Conservation (phyloP, 352 stramenopile genomes). For the Phytopythium ostracodes region DNA sequence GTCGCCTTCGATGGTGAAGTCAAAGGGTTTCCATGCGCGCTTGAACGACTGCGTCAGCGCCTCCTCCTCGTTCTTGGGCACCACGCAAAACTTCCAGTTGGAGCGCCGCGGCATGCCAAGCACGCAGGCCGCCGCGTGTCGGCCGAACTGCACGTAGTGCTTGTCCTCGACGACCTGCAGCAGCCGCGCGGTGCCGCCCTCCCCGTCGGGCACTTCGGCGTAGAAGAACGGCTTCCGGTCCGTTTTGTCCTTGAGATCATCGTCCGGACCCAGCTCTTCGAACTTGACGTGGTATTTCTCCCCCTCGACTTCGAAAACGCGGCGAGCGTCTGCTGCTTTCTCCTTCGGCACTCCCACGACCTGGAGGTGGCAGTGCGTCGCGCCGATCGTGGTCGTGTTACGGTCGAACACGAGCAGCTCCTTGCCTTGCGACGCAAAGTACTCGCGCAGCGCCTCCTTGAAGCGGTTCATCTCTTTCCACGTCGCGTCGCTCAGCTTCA, state of each 20-base stretch:
- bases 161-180: slow-evolving; percentile 68
- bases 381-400: slow-evolving; percentile 67
- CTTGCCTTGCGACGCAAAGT: slow-evolving; percentile 63
- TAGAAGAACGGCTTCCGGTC: slow-evolving; percentile 61
- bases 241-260: slow-evolving; percentile 34
- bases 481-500: slow-evolving; percentile 36
- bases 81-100: slow-evolving; percentile 85
- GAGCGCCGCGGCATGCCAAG: slow-evolving; percentile 57
- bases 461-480: slow-evolving; percentile 64
- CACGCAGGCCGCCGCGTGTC: slow-evolving; percentile 53
- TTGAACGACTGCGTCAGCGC: slow-evolving; percentile 66
- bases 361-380: slow-evolving; percentile 76
- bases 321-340: slow-evolving; percentile 26
- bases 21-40: slow-evolving; percentile 55
- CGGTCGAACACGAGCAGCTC: slow-evolving; percentile 75
- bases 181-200: slow-evolving; percentile 33
- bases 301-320: slow-evolving; percentile 61
- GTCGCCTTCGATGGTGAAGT: slow-evolving; percentile 58
- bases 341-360: slow-evolving; percentile 56
- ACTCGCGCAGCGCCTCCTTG: slow-evolving; percentile 49
- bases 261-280: slow-evolving; percentile 32
- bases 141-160: slow-evolving; percentile 84
- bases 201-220: slow-evolving; percentile 46
- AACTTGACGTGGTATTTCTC: slow-evolving; percentile 76
- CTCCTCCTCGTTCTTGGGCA: slow-evolving; percentile 67